phyloP scores from a whole-genome alignment of 225 moss, liverwort and hornwort species.

The Straminergon stramineum region DNA sequence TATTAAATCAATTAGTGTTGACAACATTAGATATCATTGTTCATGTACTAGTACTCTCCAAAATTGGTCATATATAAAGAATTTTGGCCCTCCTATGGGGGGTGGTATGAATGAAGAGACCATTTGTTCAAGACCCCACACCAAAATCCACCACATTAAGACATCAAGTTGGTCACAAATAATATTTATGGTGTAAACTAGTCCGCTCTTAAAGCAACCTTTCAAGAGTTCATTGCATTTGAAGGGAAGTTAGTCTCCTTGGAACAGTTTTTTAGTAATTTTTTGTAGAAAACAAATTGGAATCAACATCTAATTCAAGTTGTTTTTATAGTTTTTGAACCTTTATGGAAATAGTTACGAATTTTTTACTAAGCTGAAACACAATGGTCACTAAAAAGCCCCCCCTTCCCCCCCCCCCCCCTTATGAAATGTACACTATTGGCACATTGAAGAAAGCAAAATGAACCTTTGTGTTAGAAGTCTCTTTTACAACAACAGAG shows the following conservation, averaged over 20 bases:
- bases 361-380: not conserved
- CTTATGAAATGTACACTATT: rapidly evolving
- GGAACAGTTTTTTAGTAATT: rapidly evolving
- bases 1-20: not conserved
- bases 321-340: not conserved
- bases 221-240: not conserved
- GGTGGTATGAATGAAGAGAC: rapidly evolving
- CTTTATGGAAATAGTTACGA: rapidly evolving
- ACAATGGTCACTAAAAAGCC: rapidly evolving
- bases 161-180: not conserved
- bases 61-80: rapidly evolving
- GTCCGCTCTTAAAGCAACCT: rapidly evolving
- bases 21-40: not conserved
- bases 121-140: not conserved
- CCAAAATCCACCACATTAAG: rapidly evolving
- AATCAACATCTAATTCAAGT: not conserved
- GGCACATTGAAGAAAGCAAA: not conserved
- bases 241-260: not conserved
- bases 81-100: rapidly evolving
- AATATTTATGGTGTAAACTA: rapidly evolving
- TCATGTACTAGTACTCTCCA: rapidly evolving
- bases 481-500: not conserved
- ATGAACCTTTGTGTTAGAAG: not conserved
- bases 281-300: rapidly evolving
- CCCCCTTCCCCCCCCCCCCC: no score